A percentile compares a stretch with the other conserved stretches of the same genome.
phyloP scores from a whole-genome alignment of 768 basidiomycete genomes.

The Xerocomus brunneocitrinus region DNA sequence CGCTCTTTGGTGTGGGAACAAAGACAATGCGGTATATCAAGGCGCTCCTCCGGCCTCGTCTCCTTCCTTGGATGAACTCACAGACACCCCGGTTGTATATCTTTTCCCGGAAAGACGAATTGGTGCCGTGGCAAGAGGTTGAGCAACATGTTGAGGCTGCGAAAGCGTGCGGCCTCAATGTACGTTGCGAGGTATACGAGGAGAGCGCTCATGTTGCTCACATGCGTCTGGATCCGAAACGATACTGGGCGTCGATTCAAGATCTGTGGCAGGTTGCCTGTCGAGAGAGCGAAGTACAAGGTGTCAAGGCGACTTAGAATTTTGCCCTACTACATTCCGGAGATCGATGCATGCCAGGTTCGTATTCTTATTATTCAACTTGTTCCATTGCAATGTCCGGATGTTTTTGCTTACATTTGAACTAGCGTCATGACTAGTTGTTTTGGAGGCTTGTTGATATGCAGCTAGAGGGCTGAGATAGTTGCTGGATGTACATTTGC shows the following conservation, averaged over 20 bases:
- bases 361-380: too few species aligned
- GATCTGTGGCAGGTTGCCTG: constrained; percentile 20
- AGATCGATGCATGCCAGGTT: too few species aligned
- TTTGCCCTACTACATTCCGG: too few species aligned
- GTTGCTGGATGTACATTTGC: too few species aligned
- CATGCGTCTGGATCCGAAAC: constrained; percentile 25
- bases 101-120: constrained; percentile 30
- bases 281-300: neutral
- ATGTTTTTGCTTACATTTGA: too few species aligned
- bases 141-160: constrained; percentile 24
- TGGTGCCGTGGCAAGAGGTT: constrained; percentile 29
- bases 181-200: constrained; percentile 29
- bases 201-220: constrained; percentile 35
- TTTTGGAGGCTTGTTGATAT: too few species aligned
- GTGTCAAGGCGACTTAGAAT: neutral
- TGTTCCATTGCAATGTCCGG: too few species aligned
- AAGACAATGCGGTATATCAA: constrained; percentile 3
- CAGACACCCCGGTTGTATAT: constrained; percentile 35
- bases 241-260: constrained; percentile 25
- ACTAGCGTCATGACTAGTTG: too few species aligned
- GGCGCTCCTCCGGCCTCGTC: constrained; percentile 15
- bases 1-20: constrained; percentile 17
- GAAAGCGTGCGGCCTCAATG: constrained; percentile 21
- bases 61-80: constrained; percentile 31
- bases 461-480: too few species aligned